A percentile compares a stretch with the other conserved stretches of the same genome.
Conservation (phyloP, 1,284 basidiomycete species). For the Trichosporon coremiiforme region DNA sequence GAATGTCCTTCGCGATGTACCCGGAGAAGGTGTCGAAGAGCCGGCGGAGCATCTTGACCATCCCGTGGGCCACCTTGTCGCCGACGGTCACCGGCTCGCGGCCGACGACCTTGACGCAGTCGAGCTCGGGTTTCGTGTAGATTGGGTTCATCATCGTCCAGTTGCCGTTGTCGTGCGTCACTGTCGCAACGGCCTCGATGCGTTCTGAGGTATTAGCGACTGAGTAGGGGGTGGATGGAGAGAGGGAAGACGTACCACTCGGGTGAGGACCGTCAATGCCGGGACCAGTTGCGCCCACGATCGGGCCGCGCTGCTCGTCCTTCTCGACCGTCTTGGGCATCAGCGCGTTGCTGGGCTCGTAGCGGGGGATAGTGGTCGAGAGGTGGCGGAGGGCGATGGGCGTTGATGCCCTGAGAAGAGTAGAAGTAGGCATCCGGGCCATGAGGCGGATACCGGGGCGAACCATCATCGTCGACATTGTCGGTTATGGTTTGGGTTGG, state of each 20-base stretch:
- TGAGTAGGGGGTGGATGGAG: background rate
- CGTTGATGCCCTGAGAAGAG: background rate
- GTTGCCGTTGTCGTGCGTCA: slow-evolving; percentile 31
- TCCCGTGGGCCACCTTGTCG: slow-evolving; percentile 70
- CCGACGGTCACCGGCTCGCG: slow-evolving; percentile 66
- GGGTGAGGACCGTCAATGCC: slow-evolving; percentile 8
- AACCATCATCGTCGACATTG: slow-evolving; percentile 16
- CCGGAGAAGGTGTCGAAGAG: slow-evolving; percentile 69
- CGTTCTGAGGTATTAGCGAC: slow-evolving; percentile 15
- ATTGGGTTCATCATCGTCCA: slow-evolving; percentile 56
- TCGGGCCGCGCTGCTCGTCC: slow-evolving; percentile 5
- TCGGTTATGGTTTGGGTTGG: slow-evolving; percentile 2
- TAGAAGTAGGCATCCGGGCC: background rate
- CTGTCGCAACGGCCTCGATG: slow-evolving; percentile 24
- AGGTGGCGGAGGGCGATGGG: slow-evolving; percentile 2
- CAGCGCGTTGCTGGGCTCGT: slow-evolving; percentile 9
- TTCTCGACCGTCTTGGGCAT: background rate
- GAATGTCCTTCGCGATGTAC: slow-evolving; percentile 70
- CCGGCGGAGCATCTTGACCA: slow-evolving; percentile 64
- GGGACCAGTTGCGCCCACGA: background rate
- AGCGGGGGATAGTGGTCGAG: background rate
- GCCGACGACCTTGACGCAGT: slow-evolving; percentile 67
- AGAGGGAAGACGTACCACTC: background rate
- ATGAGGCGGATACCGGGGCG: slow-evolving; percentile 9
- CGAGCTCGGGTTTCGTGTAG: slow-evolving; percentile 55